Conservation (phyloP, 371 early-diverging fungal species). For the Gilbertella persicaria region DNA sequence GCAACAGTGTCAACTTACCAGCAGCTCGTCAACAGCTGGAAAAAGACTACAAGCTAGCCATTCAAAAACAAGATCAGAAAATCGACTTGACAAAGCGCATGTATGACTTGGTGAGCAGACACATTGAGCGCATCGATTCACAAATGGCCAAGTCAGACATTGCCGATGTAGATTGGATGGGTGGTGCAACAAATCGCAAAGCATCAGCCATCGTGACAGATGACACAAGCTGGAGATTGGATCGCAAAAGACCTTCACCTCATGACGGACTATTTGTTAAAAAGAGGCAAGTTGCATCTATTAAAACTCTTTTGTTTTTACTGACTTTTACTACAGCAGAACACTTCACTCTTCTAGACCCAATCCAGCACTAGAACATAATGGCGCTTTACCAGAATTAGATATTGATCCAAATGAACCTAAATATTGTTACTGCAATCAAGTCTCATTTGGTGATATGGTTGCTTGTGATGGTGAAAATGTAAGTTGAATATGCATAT, state of each 20-base stretch:
- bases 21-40: constrained; percentile 37
- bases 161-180: constrained; percentile 38
- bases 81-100: constrained; percentile 50
- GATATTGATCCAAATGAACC: constrained; percentile 96
- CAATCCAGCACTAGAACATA: constrained; percentile 28
- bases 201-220: neutral
- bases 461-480: constrained; percentile 94
- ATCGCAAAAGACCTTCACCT: constrained; percentile 17
- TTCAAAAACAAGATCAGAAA: constrained; percentile 55
- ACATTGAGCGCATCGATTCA: constrained; percentile 54
- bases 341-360: constrained; percentile 41
- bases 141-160: constrained; percentile 47
- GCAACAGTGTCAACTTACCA: constrained; percentile 14
- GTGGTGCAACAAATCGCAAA: constrained; percentile 2
- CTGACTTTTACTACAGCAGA: constrained; percentile 7
- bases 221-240: constrained; percentile 12
- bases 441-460: constrained; percentile 98
- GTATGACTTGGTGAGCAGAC: constrained; percentile 51
- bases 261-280: constrained; percentile 9
- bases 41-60: constrained; percentile 45
- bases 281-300: constrained; percentile 8
- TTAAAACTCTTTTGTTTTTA: neutral
- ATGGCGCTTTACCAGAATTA: constrained; percentile 51
- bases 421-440: constrained; percentile 91
- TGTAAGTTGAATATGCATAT: constrained; percentile 46